These are phyloP conservation scores for Xenosphaeropsis pyriputrescens DNA, from an alignment of 2,329 filamentous ascomycete species.

Conservation along the genomic window DNA sequence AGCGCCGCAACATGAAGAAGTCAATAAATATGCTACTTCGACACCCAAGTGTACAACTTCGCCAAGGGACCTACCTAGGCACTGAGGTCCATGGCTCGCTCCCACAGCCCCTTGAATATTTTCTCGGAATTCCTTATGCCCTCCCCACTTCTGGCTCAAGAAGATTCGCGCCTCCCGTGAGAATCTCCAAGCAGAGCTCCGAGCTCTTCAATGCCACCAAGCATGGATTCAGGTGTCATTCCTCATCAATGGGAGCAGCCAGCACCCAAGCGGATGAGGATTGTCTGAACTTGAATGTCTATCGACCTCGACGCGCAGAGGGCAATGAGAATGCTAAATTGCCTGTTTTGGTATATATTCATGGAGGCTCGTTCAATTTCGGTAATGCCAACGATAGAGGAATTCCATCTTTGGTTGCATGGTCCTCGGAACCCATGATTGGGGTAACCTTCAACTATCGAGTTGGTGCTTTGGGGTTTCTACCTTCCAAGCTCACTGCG, in stretches of 20 bases:
- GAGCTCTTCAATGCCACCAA: constrained; percentile 20
- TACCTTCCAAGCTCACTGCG: constrained; percentile 35
- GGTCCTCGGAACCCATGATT: constrained; percentile 32
- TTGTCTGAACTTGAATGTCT: constrained; percentile 38
- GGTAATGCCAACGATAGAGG: constrained; percentile 37
- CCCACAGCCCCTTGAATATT: constrained; percentile 18
- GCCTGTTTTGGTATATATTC: constrained; percentile 42
- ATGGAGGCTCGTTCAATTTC: constrained; percentile 48
- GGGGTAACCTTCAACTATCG: constrained; percentile 45
- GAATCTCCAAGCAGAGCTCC: constrained; percentile 5
- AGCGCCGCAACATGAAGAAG: too few relatives aligned
- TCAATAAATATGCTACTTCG: too few relatives aligned
- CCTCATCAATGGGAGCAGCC: too few relatives aligned
- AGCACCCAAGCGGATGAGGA: constrained; percentile 23
- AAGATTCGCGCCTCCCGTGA: constrained; percentile 23
- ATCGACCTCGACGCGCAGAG: constrained; percentile 14
- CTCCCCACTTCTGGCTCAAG: constrained; percentile 28
- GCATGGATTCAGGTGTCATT: constrained; percentile 17
- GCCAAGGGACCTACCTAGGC: constrained; percentile 1
- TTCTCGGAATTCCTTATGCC: constrained; percentile 33
- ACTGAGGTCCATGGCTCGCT: background rate
- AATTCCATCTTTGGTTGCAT: constrained; percentile 44
- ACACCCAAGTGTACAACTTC: background rate
- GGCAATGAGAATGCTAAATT: constrained; percentile 12
- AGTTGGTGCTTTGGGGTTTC: constrained; percentile 51